Evolutionary conservation across 2,329 filamentous ascomycete genomes (phyloP), one percentile per base, ranked within the genome.

Genomic region (Pseudogymnoascus pannorum): DNA sequence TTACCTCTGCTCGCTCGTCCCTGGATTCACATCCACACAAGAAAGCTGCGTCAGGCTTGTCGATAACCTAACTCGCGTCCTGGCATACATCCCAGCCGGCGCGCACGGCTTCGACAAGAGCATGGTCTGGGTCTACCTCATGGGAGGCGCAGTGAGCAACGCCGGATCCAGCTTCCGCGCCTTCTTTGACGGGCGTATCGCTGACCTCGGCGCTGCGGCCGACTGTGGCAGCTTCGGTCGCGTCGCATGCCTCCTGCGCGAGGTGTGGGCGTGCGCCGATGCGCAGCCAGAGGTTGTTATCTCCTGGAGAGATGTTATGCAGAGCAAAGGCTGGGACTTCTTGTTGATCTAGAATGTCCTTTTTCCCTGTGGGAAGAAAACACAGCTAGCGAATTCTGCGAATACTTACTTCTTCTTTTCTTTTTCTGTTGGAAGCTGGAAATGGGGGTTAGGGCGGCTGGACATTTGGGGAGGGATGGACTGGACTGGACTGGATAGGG

Each of bases 291-390:
- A 69, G 67, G 5, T 1, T 0, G 48, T 16, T 77, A 84, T 96
- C 75, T 92, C 92, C 86, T 97, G 93, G 93, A 83, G 93, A 78
- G 90, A 96, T 77, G 85, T 93, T 72, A 96, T 97, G 92, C 85
- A 85, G 77, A 85, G 87, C 77, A 94, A 93, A 78, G 86, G 86
- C 68, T 96, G 91, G 92, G 91, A 96, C 74, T 94, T 91, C 78
- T 81, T 97, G 75, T 84, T 97, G 75, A 92, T 97, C 76, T 96
- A 77, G 68, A 70, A 60, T 59, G 16, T 31, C 24, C 7, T 29
- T 62, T 57, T 63, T 65, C 57, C 48, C 24, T 57, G 38, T 42
- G 38, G 38, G 38, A 42, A 42, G 12, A 2, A 12, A 38, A 38
- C 18, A 20, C 26, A 29, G 4, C 26, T 29, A 29, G 4, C 26